Evolutionary conservation across 192 early-diverging fungal genomes (phyloP).

Genomic region (Coemansia umbellata): DNA sequence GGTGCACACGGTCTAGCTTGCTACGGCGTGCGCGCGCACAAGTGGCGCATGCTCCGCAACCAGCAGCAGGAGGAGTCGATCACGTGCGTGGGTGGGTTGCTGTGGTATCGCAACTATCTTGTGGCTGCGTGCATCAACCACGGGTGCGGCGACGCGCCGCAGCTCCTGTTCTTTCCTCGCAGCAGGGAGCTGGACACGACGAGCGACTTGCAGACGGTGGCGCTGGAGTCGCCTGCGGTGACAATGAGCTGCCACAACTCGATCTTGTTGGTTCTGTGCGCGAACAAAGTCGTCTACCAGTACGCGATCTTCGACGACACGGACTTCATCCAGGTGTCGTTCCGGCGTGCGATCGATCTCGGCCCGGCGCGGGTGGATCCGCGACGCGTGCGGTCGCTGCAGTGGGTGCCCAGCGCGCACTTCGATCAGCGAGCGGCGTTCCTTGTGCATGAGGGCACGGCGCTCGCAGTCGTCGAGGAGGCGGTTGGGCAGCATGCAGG

Average conservation of each 20-base stretch:
- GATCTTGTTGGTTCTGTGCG: conserved; percentile 22
- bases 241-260: conserved; percentile 32
- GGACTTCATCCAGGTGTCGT: conserved; percentile 17
- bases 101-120: conserved; percentile 41
- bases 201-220: conserved; percentile 12
- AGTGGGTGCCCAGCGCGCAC: conserved; percentile 46
- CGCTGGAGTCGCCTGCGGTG: conserved; percentile 14
- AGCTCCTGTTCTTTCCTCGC: conserved; percentile 32
- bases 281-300: conserved; percentile 14
- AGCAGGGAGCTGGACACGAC: conserved; percentile 24
- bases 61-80: conserved; percentile 54
- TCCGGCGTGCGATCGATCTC: conserved; percentile 16
- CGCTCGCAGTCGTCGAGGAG: conserved; percentile 17
- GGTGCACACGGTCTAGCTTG: conserved; percentile 80
- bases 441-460: conserved; percentile 39
- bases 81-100: conserved; percentile 29
- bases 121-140: conserved; percentile 29
- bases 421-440: conserved; percentile 26
- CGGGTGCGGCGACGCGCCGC: conserved; percentile 7
- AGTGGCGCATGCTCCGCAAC: conserved; percentile 92
- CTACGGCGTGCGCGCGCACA: conserved; percentile 62
- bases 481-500: not conserved
- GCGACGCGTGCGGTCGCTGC: conserved; percentile 36
- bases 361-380: not conserved
- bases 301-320: conserved; percentile 31